phyloP scores from a whole-genome alignment of 129 eudicot genomes.

The Pseudognaphalium luteoalbum region DNA sequence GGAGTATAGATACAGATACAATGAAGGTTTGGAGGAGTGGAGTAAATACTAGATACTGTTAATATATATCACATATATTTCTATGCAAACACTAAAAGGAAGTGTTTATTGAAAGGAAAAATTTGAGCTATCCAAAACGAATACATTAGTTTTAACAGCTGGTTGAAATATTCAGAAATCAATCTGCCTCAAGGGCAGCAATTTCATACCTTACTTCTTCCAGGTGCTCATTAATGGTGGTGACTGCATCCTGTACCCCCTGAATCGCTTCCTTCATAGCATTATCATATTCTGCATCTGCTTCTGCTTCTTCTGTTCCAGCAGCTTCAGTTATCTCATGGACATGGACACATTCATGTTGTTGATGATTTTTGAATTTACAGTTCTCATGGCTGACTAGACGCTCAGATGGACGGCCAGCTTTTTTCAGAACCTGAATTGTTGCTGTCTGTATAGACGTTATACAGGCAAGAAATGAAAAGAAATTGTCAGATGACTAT shows the following conservation, averaged over 20 bases:
- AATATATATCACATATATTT: background rate
- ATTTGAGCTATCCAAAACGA: background rate
- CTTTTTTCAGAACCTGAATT: constrained; percentile 91
- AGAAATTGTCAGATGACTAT: constrained; percentile 5
- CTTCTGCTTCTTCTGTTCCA: constrained; percentile 98
- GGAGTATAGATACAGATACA: background rate
- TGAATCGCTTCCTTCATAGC: constrained; percentile 83
- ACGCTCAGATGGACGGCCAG: constrained; percentile 95
- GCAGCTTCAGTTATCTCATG: constrained; percentile 93
- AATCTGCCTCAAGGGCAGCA: constrained; percentile 69
- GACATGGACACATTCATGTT: constrained; percentile 89
- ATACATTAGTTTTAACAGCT: background rate
- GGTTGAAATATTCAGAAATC: constrained; percentile 4
- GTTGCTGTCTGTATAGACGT: constrained; percentile 64
- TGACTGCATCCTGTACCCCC: constrained; percentile 88
- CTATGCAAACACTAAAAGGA: background rate
- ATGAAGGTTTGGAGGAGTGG: background rate
- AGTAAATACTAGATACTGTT: background rate
- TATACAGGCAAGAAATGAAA: background rate
- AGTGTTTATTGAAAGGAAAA: background rate
- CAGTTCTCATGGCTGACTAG: constrained; percentile 87
- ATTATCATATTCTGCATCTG: constrained; percentile 88
- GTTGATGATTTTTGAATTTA: constrained; percentile 43
- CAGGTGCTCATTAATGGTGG: constrained; percentile 73
- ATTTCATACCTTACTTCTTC: constrained; percentile 95